Evolutionary conservation across 75 land plant genomes (phyloP).

Genomic region (Sequoiadendron giganteum): DNA sequence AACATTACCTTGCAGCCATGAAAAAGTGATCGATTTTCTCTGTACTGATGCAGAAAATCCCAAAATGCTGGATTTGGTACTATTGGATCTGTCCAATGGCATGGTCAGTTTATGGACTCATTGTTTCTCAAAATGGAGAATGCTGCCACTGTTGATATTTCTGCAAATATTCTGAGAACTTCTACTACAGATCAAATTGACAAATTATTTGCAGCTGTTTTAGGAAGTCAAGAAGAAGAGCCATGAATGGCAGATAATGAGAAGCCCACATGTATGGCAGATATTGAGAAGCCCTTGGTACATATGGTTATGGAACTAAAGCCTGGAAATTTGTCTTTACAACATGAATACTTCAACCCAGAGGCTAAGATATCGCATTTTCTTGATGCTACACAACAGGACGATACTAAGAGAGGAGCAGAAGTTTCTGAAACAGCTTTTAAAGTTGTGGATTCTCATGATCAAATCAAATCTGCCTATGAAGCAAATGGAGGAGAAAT

Average conservation of each 20-base stretch:
- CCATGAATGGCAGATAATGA: too few relatives aligned
- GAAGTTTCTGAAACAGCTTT: not conserved
- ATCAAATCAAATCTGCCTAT: not conserved
- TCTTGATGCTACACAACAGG: not conserved
- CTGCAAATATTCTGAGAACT: not conserved
- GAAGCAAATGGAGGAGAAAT: not conserved
- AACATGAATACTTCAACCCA: not conserved
- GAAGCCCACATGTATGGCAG: not conserved
- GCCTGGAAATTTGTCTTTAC: not conserved
- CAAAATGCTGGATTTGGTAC: slow-evolving; percentile 48
- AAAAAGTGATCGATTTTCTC: not conserved
- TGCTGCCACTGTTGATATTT: not conserved
- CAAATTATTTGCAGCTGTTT: not conserved
- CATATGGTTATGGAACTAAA: not conserved
- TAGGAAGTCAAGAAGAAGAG: not conserved
- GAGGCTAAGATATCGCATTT: not conserved
- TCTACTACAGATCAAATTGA: not conserved
- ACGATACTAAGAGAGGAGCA: not conserved
- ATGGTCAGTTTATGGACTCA: slow-evolving; percentile 36
- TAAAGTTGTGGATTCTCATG: not conserved
- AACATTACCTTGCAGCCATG: not conserved
- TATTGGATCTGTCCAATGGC: slow-evolving; percentile 37
- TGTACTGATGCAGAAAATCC: slow-evolving; percentile 32
- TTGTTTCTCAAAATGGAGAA: slow-evolving; percentile 39
- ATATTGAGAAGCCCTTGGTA: not conserved